A percentile compares a stretch with the other conserved stretches of the same genome.
Conservation (phyloP, 31 red algal genomes). For the Bonnemaisonia californica region DNA sequence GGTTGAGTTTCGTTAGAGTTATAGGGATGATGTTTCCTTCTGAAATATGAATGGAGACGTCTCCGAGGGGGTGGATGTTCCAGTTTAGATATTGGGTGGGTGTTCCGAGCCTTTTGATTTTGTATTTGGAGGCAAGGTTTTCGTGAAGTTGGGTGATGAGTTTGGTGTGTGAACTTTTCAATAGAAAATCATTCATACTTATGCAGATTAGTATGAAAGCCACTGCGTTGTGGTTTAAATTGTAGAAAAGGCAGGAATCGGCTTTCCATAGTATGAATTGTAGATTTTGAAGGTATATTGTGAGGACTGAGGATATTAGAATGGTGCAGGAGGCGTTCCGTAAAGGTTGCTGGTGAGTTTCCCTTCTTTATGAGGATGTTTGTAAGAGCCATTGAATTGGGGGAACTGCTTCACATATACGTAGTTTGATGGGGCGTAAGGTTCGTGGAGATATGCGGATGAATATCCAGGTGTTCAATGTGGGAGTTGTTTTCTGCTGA, state of each 20-base stretch:
- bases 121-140: too few species aligned
- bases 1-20: too few species aligned
- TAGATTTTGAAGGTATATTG: background rate
- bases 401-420: conserved; percentile 16
- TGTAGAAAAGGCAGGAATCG: background rate
- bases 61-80: too few species aligned
- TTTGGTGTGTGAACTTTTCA: too few species aligned
- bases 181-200: too few species aligned
- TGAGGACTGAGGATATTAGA: background rate
- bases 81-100: too few species aligned
- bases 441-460: conserved; percentile 10
- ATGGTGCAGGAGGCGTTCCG: background rate
- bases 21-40: too few species aligned
- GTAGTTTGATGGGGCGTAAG: background rate
- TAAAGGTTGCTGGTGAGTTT: conserved; percentile 2
- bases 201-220: too few species aligned
- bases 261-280: background rate
- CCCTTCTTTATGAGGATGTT: background rate
- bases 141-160: too few species aligned
- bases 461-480: conserved; percentile 6
- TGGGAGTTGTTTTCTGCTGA: background rate
- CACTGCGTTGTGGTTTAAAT: too few species aligned
- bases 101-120: too few species aligned
- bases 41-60: too few species aligned
- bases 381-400: conserved; percentile 12